A percentile compares a stretch with the other conserved stretches of the same genome.
Conservation (phyloP, 345 rosid species). For the Turritis glabra region DNA sequence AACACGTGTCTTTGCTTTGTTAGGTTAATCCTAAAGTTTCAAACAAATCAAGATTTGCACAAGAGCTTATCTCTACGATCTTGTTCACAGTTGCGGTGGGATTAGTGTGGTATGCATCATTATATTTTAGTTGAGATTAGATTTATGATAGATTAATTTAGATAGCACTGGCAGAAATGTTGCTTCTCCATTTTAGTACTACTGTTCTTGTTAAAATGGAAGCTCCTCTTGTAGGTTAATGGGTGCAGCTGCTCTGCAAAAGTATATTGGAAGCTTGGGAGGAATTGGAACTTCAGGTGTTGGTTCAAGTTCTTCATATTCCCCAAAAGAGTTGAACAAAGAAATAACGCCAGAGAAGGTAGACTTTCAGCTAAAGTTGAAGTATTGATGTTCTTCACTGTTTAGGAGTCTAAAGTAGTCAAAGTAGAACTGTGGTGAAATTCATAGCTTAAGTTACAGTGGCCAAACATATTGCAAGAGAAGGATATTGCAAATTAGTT, state of each 20-base stretch:
- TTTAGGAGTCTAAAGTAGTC: conserved; percentile 10
- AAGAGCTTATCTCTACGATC: conserved; percentile 90
- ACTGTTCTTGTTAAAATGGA: conserved; percentile 23
- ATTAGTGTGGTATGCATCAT: conserved; percentile 69
- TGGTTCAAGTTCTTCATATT: conserved; percentile 92
- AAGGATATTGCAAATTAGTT: conserved; percentile 9
- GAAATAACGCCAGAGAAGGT: conserved; percentile 98
- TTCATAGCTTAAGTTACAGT: not conserved
- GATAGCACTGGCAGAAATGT: not conserved
- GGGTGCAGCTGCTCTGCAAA: conserved; percentile 97
- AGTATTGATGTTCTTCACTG: conserved; percentile 9
- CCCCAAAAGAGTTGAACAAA: conserved; percentile 87
- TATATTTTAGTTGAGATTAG: not conserved
- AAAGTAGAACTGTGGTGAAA: not conserved
- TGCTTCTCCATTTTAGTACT: conserved; percentile 20
- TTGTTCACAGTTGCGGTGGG: conserved; percentile 87
- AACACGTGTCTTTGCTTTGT: conserved; percentile 13
- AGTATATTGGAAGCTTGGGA: conserved; percentile 89
- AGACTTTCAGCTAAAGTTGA: not conserved
- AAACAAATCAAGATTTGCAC: conserved; percentile 77
- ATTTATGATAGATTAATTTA: not conserved
- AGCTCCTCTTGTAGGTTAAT: conserved; percentile 61
- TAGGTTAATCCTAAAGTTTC: conserved; percentile 90
- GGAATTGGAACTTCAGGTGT: conserved; percentile 98
- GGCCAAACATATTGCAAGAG: not conserved